Base-by-base conservation (phyloP, 495 filamentous ascomycete species). In the Penicillium desertorum region DNA sequence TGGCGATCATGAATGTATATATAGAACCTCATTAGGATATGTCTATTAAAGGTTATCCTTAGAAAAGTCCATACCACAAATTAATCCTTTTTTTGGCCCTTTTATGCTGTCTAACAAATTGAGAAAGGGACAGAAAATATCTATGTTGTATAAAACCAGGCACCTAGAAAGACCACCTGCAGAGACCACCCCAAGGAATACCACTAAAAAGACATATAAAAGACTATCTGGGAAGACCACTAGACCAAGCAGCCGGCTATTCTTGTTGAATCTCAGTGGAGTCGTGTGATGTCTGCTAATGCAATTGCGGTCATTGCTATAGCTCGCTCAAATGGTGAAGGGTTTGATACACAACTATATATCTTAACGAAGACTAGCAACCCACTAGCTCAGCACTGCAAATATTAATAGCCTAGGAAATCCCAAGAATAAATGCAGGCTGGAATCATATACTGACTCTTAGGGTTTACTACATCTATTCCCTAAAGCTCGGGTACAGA, bases 1-100 rank as follows among this genome's bases (percentile, higher is more conserved):
- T 19, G 47, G 14, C n/a, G 47, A 51, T 49, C 47, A 36, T 12
- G 5, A 16, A 51, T 12, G 5, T 45, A 45, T 45, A 20, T 45
- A 45, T 45, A 20, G 16, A 12, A 45, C 8, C 9, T 23, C 22
- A 23, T 23, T 23, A 23, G 22, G 22, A 23, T 23, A 23, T 23
- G 22, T 4, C 22, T 23, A 25, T 25, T 5, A 6, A 25, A 25
- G 5, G 23, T 5, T 25, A 25, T 25, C 4, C 23, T 25, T 25
- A 25, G 23, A 25, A 25, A 25, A 25, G 5, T 25, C 5, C 0
- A 0, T 25, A 5, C 5, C 5, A 0, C 23, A 25, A 6, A 25
- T 25, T 5, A 25, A 23, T 0, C 22, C 22, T 23, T 25, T 25
- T 1, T 25, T 5, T 25, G 23, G 23, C 5, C 0, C 23, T 25